Base-by-base conservation (phyloP, 2,329 filamentous ascomycete species). In the Emmonsia crescens region DNA sequence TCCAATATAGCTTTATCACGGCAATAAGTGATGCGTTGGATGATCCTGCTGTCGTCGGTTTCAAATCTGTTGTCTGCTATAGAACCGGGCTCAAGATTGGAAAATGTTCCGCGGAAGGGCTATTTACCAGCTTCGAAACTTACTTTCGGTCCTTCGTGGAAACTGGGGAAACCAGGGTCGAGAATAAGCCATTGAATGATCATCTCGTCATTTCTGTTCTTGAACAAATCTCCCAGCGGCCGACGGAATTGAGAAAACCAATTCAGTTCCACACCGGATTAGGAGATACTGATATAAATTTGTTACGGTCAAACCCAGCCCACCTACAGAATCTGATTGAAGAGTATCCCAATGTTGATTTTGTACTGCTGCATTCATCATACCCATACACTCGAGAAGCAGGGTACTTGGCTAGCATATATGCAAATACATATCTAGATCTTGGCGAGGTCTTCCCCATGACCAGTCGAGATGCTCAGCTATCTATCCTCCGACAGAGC, bases 1-100 rank as follows among this genome's bases (percentile, higher is more conserved):
- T 84, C 67, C 73, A 80, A 14, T 73, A 74, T 2, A 76, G 78
- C 3, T 85, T 86, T 62, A 76, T 78, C 59, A 69, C 73, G 1
- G 73, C 78, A 29, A 85, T 94, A 42, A 70, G 75, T 12, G 73
- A 78, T 1, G 81, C 83, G 2, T 78, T 91, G 31, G 76, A 79
- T 0, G 86, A 94, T 68, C 76, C 82, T 0, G 81, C 86, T 21
- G 85, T 95, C 1, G 89, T 84, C 1, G 90, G 83, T 1, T 95
- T 95, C 80, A 94, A 95, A 73, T 89, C 86, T 0, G 85, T 92
- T 57, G 84, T 95, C 61, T 93, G 89, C 74, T 94, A 94, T 71
- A 82, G 89, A 16, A 89, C 86, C 0, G 90, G 90, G 0, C 78
- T 92, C 5, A 82, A 83, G 46, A 78, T 93, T 19, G 75, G 81